Base-by-base conservation (phyloP, 2,329 filamentous ascomycete genomes). In the Juglanconis oblonga region DNA sequence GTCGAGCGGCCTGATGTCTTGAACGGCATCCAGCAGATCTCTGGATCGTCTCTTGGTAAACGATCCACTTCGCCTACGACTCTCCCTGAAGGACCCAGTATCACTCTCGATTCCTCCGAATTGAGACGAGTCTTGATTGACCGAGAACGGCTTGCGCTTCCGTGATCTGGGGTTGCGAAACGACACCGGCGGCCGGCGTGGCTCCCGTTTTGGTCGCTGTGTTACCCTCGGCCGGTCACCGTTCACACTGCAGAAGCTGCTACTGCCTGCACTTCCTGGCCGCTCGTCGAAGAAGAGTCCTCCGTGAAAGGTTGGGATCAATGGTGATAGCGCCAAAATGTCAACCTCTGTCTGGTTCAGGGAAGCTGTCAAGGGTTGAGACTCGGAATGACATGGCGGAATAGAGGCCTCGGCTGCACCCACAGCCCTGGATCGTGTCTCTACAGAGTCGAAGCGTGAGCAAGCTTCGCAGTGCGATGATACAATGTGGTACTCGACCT, bases 11-110 rank as follows among this genome's bases (percentile, higher is more conserved):
- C 70, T 78, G 44, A 86, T 73, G 32, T 76, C 79, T 0, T 81
- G 81, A 61, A 84, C 81, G 0, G 84, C 84, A 64, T 87, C 85
- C 2, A 87, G 73, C 1, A 87, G 69, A 63, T 87, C 5, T 36
- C 54, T 61, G 31, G 44, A 57, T 42, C 52, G 54, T 8, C 35
- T 31, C 17, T 45, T 53, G 3, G 52, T 44, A 35, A 53, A 36
- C n/a, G 62, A 63, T n/a, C n/a, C 17, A 5, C 49, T 61, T 17
- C 52, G 55, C 36, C 45, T 48, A 36, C 51, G 57, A 9, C 48
- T 32, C 10, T 29, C 52, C 35, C 11, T 10, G 5, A 57, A 38
- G n/a, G 57, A 59, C 17, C 32, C 42, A 11, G 17, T 7, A 9
- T 55, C 61, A n/a, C 29, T 49, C 9, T 32, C 50, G 17, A 24